Percentiles rank a stretch among this genome's conserved stretches.
Conservation (phyloP, 208 protist species). For the Trypanosomatidae sp. region DNA sequence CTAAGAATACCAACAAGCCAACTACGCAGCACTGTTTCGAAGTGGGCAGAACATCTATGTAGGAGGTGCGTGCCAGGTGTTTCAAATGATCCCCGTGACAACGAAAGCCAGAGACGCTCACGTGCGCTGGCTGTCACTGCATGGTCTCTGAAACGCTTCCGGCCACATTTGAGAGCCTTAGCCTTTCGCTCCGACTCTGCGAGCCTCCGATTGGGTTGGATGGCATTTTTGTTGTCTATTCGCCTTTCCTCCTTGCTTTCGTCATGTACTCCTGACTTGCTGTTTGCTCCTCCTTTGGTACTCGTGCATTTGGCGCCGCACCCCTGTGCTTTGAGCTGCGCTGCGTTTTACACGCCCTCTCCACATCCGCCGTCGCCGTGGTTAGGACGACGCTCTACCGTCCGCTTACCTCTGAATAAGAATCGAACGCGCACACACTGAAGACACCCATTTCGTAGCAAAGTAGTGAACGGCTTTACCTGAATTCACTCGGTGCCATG, state of each 20-base stretch:
- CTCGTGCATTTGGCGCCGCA: neutral
- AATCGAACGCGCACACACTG: neutral
- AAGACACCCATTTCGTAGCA: neutral
- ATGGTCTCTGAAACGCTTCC: neutral
- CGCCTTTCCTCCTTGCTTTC: neutral
- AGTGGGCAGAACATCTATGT: no score
- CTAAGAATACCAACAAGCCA: no score
- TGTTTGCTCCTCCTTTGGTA: neutral
- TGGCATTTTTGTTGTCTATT: neutral
- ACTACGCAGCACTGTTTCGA: neutral
- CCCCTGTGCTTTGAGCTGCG: neutral
- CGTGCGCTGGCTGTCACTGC: neutral
- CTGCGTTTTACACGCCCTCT: neutral
- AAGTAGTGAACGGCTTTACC: neutral
- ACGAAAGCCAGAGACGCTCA: neutral
- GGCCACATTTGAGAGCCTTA: neutral
- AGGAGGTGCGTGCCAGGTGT: no score
- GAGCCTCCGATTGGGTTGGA: neutral
- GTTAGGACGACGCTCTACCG: no score
- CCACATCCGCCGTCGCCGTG: neutral
- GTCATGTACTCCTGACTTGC: neutral
- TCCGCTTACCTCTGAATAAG: neutral
- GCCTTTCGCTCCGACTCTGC: neutral
- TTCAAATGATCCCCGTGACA: neutral
- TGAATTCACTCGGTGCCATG: neutral